Base-by-base conservation (phyloP, 73 alveolate genomes). In the Breviolum minutum region DNA sequence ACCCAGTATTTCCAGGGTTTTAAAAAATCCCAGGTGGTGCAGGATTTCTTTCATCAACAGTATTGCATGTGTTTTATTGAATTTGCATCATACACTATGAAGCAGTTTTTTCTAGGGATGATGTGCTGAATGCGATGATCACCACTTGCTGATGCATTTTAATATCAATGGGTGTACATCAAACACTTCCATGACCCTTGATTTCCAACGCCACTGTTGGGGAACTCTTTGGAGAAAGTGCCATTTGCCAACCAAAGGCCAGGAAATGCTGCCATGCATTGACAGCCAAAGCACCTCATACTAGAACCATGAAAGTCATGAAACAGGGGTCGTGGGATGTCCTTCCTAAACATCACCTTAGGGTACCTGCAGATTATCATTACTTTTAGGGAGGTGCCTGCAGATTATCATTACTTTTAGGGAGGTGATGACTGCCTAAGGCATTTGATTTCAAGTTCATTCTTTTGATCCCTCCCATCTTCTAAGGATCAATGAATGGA, bases 161-260 rank as follows among this genome's bases (percentile, higher is more conserved):
- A 40, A 40, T 40, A 40, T 40, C 54, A 40, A 40, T 40, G 54
- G 3, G 54, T 40, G 54, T 40, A 3, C 54, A 40, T 17, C 17
- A 68, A 68, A 68, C 77, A 68, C 77, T 63, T 29, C 86, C 12
- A 77, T 77, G 86, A 12, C 77, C 17, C 24, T 14, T 22, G 4
- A 68, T 4, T 14, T 68, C 77, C 54, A 40, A 40, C 3, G 77
- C 77, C 17, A 68, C 77, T 14, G 29, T 5, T 17, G 60, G 87
- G 81, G 98, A 61, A 74, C 98, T 92, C 98, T 48, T 22, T 22
- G 73, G 98, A 92, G 80, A 92, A 92, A 69, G 98, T 92, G 90
- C 98, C 98, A 27, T 92, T 92, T 79, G 98, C 98, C 81, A 92
- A 80, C 98, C 98, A 92, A 79, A 76, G 80, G 81, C 98, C 98